Base-by-base conservation (phyloP, 2,329 filamentous ascomycete genomes). In the Botrytis deweyae region DNA sequence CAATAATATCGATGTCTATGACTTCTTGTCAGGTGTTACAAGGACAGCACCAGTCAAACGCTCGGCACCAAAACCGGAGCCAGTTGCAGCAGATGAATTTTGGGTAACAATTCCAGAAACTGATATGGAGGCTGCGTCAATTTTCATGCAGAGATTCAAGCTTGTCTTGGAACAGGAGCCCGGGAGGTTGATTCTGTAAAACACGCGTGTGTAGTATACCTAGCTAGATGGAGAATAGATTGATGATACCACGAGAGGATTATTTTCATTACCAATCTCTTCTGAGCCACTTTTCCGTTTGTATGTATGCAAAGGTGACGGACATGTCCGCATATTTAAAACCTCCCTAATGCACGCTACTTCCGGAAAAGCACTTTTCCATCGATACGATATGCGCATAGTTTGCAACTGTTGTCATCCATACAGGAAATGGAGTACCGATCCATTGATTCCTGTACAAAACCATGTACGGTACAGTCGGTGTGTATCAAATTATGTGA, bases 71-170 rank as follows among this genome's bases (percentile, higher is more conserved):
- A 81, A 78, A 59, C 78, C 85, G 36, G 80, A 84, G 38, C 84
- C 86, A 5, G 85, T 86, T 8, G 88, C 90, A 22, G 84, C 89
- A 72, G 97, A 97, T 81, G 85, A 95, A 0, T 97, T 98, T 81
- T 95, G 90, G 79, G 85, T 99, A 70, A 91, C 87, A 42, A 95
- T 97, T 33, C 90, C 92, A 58, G 90, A 88, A 83, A 89, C 88
- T 14, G 96, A 99, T 82, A 92, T 95, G 87, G 89, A 91, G 85
- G 88, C 94, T 79, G 96, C 93, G 22, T 87, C 89, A 80, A 87
- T 91, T 18, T 99, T 98, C 84, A 83, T 99, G 76, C 92, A 95
- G 84, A 89, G 93, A 78, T 88, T 98, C 80, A 98, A 97, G 89
- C 84, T 87, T 64, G 90, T 95, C 40, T 83, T 99, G 78, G 93